Evolutionary conservation across 352 stramenopile genomes (phyloP).

Genomic region (Phytophthora sojae): DNA sequence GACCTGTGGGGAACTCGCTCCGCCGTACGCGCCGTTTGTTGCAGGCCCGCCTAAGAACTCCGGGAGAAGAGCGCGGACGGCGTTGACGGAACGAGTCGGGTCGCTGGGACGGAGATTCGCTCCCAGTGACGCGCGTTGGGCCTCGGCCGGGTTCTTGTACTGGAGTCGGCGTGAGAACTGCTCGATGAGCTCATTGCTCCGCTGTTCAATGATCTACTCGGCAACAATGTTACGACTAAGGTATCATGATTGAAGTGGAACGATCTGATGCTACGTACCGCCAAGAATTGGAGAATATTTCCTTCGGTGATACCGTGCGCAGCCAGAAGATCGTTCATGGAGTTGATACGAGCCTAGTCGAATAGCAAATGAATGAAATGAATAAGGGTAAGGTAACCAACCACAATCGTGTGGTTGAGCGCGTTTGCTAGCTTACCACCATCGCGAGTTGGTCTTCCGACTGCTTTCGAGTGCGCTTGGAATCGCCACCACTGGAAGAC

Average conservation of each 20-base stretch:
- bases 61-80: constrained; percentile 53
- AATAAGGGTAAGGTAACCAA: not conserved
- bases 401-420: not conserved
- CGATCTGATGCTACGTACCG: constrained; percentile 35
- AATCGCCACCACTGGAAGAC: constrained; percentile 27
- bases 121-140: constrained; percentile 60
- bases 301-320: constrained; percentile 82
- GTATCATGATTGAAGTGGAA: no score
- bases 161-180: constrained; percentile 76
- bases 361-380: not conserved
- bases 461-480: constrained; percentile 65
- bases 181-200: constrained; percentile 82
- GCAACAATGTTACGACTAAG: not conserved
- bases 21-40: constrained; percentile 11
- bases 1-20: constrained; percentile 14
- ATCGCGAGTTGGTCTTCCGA: constrained; percentile 79
- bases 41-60: constrained; percentile 37
- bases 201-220: constrained; percentile 80
- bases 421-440: constrained; percentile 52
- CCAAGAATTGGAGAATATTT: constrained; percentile 86
- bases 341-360: constrained; percentile 80
- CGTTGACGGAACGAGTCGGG: constrained; percentile 61
- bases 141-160: constrained; percentile 70
- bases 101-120: constrained; percentile 76
- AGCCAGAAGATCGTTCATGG: constrained; percentile 84